These are phyloP conservation scores for Breynia disticha DNA, from an alignment of 441 rosid species.

Conservation along the genomic window DNA sequence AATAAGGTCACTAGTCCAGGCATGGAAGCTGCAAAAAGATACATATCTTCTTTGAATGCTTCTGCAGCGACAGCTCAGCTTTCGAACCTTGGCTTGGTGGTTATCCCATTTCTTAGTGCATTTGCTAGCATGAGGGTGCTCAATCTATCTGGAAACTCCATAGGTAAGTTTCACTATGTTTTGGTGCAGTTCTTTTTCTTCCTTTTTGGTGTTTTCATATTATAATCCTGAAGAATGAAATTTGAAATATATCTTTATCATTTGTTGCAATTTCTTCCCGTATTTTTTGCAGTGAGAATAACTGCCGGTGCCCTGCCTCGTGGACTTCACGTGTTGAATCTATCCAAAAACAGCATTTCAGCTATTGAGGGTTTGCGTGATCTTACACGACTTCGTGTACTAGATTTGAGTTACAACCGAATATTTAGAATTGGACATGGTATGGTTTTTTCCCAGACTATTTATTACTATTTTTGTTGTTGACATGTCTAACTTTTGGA, in stretches of 20 bases:
- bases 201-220: not conserved
- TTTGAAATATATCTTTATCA: slow-evolving; percentile 1
- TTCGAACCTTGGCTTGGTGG: slow-evolving; percentile 55
- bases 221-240: not conserved
- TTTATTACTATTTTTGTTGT: not conserved
- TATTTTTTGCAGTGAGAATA: slow-evolving; percentile 41
- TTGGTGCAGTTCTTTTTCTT: not conserved
- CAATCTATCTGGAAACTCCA: slow-evolving; percentile 81
- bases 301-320: slow-evolving; percentile 86
- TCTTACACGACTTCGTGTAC: slow-evolving; percentile 79
- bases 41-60: slow-evolving; percentile 56
- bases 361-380: slow-evolving; percentile 86
- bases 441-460: slow-evolving; percentile 20
- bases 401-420: slow-evolving; percentile 84
- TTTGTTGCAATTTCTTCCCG: not conserved
- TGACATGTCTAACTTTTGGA: not conserved
- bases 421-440: slow-evolving; percentile 87
- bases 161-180: slow-evolving; percentile 38
- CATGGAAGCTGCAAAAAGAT: slow-evolving; percentile 68
- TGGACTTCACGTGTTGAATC: slow-evolving; percentile 69
- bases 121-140: slow-evolving; percentile 68
- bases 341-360: slow-evolving; percentile 74
- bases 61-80: slow-evolving; percentile 69
- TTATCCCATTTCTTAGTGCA: slow-evolving; percentile 71
- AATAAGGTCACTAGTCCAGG: slow-evolving; percentile 38